Conservation (phyloP, 2,329 filamentous ascomycete species). For the Cladosporium halotolerans region DNA sequence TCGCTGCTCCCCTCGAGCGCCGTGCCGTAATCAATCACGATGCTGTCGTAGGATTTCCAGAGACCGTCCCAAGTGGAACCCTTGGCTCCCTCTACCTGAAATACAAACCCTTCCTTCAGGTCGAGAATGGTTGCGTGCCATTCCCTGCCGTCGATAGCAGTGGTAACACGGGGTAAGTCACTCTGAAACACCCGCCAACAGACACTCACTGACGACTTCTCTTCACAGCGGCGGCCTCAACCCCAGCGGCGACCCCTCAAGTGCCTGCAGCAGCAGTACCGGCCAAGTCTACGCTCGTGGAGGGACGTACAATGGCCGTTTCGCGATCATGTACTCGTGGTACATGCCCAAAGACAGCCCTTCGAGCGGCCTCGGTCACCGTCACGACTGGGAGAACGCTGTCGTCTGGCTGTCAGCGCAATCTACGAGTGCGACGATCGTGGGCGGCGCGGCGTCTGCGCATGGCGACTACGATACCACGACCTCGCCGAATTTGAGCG, state of each 20-base stretch:
- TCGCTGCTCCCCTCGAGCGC: conserved; percentile 22
- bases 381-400: conserved; percentile 52
- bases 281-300: conserved; percentile 49
- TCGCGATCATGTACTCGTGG: conserved; percentile 50
- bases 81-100: conserved; percentile 46
- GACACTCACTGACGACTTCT: not conserved
- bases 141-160: conserved; percentile 55
- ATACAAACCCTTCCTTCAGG: conserved; percentile 51
- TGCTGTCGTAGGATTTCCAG: conserved; percentile 47
- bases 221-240: conserved; percentile 38
- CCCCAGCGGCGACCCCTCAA: conserved; percentile 34
- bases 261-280: conserved; percentile 38
- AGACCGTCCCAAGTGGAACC: conserved; percentile 46
- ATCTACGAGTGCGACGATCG: conserved; percentile 36
- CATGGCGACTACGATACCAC: conserved; percentile 46
- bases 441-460: conserved; percentile 48
- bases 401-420: conserved; percentile 46
- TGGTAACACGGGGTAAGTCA: conserved; percentile 50
- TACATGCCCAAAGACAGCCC: conserved; percentile 47
- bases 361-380: conserved; percentile 42
- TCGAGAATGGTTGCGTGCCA: conserved; percentile 56
- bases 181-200: not conserved
- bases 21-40: conserved; percentile 42
- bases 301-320: conserved; percentile 35
- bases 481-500: conserved; percentile 37